A percentile compares a stretch with the other conserved stretches of the same genome.
Conservation (phyloP, 352 stramenopile genomes). For the Phytophthora pluvialis region DNA sequence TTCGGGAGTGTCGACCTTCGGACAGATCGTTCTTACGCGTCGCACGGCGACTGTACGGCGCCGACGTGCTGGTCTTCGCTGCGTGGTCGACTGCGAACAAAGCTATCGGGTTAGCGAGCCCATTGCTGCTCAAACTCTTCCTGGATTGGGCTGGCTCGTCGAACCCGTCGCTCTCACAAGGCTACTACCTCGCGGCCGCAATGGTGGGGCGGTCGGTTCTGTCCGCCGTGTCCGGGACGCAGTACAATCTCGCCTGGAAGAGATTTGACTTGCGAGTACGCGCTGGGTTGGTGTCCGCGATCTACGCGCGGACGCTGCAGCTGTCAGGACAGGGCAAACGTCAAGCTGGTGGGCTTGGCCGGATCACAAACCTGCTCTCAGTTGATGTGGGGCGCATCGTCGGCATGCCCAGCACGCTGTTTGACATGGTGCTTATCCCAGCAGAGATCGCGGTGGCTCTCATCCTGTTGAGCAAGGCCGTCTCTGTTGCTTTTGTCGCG, state of each 20-base stretch:
- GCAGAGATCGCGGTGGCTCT: slow-evolving; percentile 79
- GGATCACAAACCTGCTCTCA: slow-evolving; percentile 80
- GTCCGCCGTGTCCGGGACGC: slow-evolving; percentile 69
- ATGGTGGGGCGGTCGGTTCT: slow-evolving; percentile 67
- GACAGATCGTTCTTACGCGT: slow-evolving; percentile 59
- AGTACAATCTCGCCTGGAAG: slow-evolving; percentile 81
- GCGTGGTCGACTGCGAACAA: slow-evolving; percentile 83
- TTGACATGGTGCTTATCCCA: slow-evolving; percentile 84
- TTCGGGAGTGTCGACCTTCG: slow-evolving; percentile 37
- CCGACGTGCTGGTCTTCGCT: slow-evolving; percentile 61
- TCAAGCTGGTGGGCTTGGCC: slow-evolving; percentile 52
- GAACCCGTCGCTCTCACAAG: slow-evolving; percentile 42
- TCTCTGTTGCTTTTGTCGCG: slow-evolving; percentile 87
- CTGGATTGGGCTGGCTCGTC: slow-evolving; percentile 70
- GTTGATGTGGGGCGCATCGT: slow-evolving; percentile 82
- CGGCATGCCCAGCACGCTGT: slow-evolving; percentile 72
- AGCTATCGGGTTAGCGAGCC: slow-evolving; percentile 64
- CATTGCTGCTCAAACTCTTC: slow-evolving; percentile 83
- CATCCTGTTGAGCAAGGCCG: slow-evolving; percentile 70
- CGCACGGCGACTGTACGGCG: slow-evolving; percentile 55
- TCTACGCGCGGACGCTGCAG: slow-evolving; percentile 66
- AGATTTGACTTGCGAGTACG: slow-evolving; percentile 79
- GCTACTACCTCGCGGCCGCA: slow-evolving; percentile 61
- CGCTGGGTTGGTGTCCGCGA: slow-evolving; percentile 69
- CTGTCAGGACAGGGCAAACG: slow-evolving; percentile 42